Evolutionary conservation across 192 early-diverging fungal genomes (phyloP).

Genomic region (Entomortierella parvispora): DNA sequence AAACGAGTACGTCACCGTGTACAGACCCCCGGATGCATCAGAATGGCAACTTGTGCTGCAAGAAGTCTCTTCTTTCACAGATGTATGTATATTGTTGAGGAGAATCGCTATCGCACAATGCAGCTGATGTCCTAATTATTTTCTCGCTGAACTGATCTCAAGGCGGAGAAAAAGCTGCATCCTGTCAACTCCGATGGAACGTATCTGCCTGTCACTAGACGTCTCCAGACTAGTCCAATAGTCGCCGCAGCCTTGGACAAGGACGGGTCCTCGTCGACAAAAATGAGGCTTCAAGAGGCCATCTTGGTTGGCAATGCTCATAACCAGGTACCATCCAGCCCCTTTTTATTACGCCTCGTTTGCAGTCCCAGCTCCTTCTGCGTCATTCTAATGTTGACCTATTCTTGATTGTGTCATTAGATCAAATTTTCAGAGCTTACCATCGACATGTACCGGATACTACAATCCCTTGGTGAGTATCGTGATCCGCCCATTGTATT

Average conservation of each 20-base stretch:
- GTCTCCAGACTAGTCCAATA: conserved; percentile 58
- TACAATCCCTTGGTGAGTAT: conserved; percentile 84
- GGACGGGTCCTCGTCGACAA: conserved; percentile 57
- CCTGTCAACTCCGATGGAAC: conserved; percentile 66
- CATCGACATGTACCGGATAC: conserved; percentile 95
- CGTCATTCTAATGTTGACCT: not conserved
- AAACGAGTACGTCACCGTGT: conserved; percentile 87
- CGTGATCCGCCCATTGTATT: not conserved
- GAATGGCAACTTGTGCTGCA: conserved; percentile 89
- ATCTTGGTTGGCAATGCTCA: conserved; percentile 96
- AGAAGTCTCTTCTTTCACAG: conserved; percentile 85
- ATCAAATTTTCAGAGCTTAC: conserved; percentile 98
- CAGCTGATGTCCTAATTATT: no score
- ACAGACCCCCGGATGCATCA: conserved; percentile 87
- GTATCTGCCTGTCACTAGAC: conserved; percentile 59
- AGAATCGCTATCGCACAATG: not conserved
- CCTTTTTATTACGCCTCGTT: no score
- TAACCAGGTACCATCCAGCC: conserved; percentile 65
- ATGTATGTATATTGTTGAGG: conserved; percentile 58
- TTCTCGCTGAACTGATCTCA: not conserved
- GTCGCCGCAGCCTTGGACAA: conserved; percentile 64
- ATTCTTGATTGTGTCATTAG: not conserved
- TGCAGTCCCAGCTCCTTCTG: not conserved
- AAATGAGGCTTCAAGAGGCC: conserved; percentile 88
- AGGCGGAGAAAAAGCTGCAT: conserved; percentile 84